phyloP scores from a whole-genome alignment of 352 stramenopile genomes.

The Pythium dissimile region DNA sequence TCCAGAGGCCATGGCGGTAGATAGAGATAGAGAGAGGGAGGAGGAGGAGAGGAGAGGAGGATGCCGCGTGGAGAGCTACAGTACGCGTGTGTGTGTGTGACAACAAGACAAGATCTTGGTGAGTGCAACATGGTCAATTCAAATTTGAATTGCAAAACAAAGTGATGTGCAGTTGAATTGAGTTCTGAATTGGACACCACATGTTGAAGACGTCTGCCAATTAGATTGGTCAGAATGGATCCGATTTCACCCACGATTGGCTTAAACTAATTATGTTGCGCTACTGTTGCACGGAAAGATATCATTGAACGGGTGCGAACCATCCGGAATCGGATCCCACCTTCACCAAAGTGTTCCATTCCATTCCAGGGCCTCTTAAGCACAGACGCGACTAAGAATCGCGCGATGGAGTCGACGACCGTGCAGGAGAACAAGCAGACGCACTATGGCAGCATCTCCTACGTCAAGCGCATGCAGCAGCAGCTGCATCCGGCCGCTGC shows the following conservation, averaged over 20 bases:
- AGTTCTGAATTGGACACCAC: constrained; percentile 4
- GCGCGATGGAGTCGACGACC: constrained; percentile 33
- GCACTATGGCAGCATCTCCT: constrained; percentile 39
- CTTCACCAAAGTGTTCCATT: background rate
- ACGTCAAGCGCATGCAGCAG: constrained; percentile 31
- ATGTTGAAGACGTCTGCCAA: background rate
- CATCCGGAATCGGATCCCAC: too few species aligned
- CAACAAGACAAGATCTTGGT: constrained; percentile 1
- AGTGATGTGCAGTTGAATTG: constrained; percentile 18
- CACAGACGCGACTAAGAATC: background rate
- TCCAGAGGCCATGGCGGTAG: constrained; percentile 64
- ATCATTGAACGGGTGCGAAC: background rate
- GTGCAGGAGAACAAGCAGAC: constrained; percentile 22
- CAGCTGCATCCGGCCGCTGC: constrained; percentile 16
- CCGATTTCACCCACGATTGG: constrained; percentile 9
- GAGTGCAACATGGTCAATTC: constrained; percentile 10
- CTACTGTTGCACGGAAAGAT: constrained; percentile 13
- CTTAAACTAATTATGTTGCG: constrained; percentile 8
- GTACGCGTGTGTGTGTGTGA: constrained; percentile 13
- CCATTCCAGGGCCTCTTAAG: background rate
- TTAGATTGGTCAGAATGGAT: constrained; percentile 8
- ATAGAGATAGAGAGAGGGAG: constrained; percentile 1
- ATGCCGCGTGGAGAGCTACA: constrained; percentile 19
- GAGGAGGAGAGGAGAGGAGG: constrained; percentile 6
- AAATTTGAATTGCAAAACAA: constrained; percentile 9